Base-by-base conservation (phyloP, 1,284 basidiomycete genomes). In the Exobasidium cylindrosporum region DNA sequence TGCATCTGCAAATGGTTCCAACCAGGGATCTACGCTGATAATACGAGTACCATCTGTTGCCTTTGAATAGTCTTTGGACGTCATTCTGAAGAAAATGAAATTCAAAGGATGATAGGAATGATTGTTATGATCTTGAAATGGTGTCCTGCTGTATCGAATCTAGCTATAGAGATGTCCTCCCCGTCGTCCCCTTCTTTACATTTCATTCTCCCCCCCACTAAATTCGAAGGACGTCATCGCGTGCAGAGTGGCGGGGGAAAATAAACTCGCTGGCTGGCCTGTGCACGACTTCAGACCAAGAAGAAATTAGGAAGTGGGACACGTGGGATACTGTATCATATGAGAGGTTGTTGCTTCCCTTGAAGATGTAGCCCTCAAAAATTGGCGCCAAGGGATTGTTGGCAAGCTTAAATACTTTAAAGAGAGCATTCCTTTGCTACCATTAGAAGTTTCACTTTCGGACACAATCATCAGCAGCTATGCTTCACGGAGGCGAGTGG, bases 401-500 rank as follows among this genome's bases (percentile, higher is more conserved):
- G n/a, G n/a, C n/a, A n/a, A n/a, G n/a, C n/a, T n/a, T n/a, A n/a
- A n/a, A n/a, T n/a, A n/a, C n/a, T n/a, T n/a, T n/a, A n/a, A n/a
- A n/a, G n/a, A n/a, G n/a, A n/a, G n/a, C n/a, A n/a, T n/a, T n/a
- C n/a, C n/a, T n/a, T n/a, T n/a, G n/a, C n/a, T n/a, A n/a, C n/a
- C n/a, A n/a, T n/a, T n/a, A n/a, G n/a, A n/a, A n/a, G n/a, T n/a
- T n/a, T n/a, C n/a, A n/a, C n/a, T n/a, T n/a, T n/a, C n/a, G n/a
- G n/a, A n/a, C n/a, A n/a, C n/a, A n/a, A n/a, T n/a, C n/a, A n/a
- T n/a, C n/a, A n/a, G n/a, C n/a, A n/a, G 35, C 31, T 29, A 79
- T 79, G 77, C 63, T 79, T 63, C 77, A 79, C 64, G 74, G 77
- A 56, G 68, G 75, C 54, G 73, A 75, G 57, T 74, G 77, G 61